phyloP scores from a whole-genome alignment of 345 rosid genomes.

The Ricinus communis region DNA sequence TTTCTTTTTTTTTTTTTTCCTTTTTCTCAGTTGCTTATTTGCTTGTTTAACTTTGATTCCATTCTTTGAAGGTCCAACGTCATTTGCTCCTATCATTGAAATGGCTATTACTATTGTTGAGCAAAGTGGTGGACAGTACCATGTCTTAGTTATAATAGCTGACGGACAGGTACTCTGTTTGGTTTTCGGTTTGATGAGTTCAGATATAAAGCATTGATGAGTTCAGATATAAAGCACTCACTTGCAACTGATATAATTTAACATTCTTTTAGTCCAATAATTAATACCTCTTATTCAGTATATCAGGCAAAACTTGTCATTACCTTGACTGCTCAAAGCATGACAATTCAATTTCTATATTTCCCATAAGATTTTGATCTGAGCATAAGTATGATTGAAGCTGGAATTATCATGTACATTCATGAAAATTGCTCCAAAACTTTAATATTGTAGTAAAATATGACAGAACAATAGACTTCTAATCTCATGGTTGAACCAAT shows the following conservation, averaged over 20 bases:
- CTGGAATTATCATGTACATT: neutral
- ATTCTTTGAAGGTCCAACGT: slow-evolving; percentile 76
- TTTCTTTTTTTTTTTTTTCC: neutral
- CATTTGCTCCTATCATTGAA: slow-evolving; percentile 91
- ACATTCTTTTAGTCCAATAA: neutral
- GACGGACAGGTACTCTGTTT: slow-evolving; percentile 84
- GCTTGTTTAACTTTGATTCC: neutral
- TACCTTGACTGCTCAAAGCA: neutral
- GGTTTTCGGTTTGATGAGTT: neutral
- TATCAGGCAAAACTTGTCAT: neutral
- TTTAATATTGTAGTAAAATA: neutral
- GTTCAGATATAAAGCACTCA: neutral
- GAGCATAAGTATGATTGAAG: neutral
- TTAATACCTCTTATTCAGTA: neutral
- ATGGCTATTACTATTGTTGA: slow-evolving; percentile 95
- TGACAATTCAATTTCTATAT: neutral
- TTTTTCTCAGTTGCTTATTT: slow-evolving; percentile 1
- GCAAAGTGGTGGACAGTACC: slow-evolving; percentile 90
- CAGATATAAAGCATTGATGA: neutral
- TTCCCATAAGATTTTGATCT: no score
- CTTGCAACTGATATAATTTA: neutral
- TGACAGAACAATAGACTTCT: neutral
- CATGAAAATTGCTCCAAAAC: neutral
- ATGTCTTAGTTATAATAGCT: slow-evolving; percentile 86
- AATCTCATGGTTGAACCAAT: neutral